phyloP scores from a whole-genome alignment of 768 basidiomycete species.

The Tephrocybe sp. region DNA sequence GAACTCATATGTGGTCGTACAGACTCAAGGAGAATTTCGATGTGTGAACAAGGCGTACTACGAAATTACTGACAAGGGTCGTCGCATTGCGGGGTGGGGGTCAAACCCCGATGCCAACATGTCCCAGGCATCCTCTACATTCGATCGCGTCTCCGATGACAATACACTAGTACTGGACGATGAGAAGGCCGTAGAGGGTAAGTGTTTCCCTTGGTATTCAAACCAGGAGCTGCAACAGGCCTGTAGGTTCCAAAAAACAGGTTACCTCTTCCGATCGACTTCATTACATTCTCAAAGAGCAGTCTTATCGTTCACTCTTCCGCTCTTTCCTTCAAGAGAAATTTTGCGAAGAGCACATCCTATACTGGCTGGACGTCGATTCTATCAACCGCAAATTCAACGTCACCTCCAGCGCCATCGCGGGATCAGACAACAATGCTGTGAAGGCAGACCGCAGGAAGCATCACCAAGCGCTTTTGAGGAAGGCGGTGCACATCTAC shows the following conservation, averaged over 20 bases:
- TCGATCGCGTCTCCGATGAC: constrained; percentile 3
- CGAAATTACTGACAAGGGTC: constrained; percentile 14
- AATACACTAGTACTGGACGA: neutral
- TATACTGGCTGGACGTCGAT: constrained; percentile 17
- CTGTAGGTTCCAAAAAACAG: neutral
- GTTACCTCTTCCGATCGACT: constrained; percentile 2
- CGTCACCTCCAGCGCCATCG: constrained; percentile 15
- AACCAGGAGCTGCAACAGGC: neutral
- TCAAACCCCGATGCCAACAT: neutral
- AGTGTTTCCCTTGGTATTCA: neutral
- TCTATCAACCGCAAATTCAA: constrained; percentile 14
- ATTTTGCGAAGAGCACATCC: constrained; percentile 17
- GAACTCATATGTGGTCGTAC: neutral
- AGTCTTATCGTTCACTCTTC: constrained; percentile 12
- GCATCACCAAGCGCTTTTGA: constrained; percentile 12
- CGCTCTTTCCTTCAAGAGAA: constrained; percentile 12
- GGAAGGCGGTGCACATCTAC: constrained; percentile 13
- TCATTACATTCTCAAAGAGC: constrained; percentile 13
- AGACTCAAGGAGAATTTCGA: constrained; percentile 16
- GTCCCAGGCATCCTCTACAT: neutral
- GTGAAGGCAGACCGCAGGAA: constrained; percentile 9
- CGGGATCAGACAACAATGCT: neutral
- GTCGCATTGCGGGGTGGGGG: constrained; percentile 14
- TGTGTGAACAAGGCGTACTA: constrained; percentile 15
- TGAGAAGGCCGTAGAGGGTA: constrained; percentile 1